Base-by-base conservation (phyloP, 768 basidiomycete species). In the Pleurotus djamor region DNA sequence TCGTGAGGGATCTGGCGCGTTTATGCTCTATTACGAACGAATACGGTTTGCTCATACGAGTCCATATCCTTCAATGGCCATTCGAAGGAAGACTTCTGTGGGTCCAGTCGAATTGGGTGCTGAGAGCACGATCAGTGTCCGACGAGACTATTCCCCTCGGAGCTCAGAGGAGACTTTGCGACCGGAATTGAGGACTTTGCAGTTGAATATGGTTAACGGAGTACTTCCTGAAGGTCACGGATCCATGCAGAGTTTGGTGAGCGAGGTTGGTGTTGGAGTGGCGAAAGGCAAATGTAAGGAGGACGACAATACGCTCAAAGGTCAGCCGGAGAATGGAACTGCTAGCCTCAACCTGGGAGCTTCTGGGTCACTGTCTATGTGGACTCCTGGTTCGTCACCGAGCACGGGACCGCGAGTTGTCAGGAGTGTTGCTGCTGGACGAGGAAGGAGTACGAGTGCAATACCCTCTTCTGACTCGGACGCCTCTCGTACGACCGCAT, bases 11-110 rank as follows among this genome's bases (percentile, higher is more conserved):
- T 77, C 82, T 16, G 76, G 75, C n/a, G 91, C 85, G 61, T 96
- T 98, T 72, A 92, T 99, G 91, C 80, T 98, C 41, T 98, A 93
- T 68, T 99, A 98, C 66, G 96, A 99, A 77, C 83, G 86, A 34
- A 79, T 74, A 37, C 50, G 58, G 8, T 49, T 49, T 50, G 50
- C 58, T 7, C 50, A 59, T 59, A 59, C 50, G 32, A 59, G 50
- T 37, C 48, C 58, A 28, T 58, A 58, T 44, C 58, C 57, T 17
- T 61, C 52, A 14, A 54, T 45, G n/a, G 56, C 55, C n/a, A 59
- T 56, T 36, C 36, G 61, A 48, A 16, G 47, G 21, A 36, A n/a
- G n/a, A 35, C 41, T 33, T 59, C 56, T 61, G 67, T 5, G 62
- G 64, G 17, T 56, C 61, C 64, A 21, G 56, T 52, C 28, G 61